Base-by-base conservation (phyloP, 192 early-diverging fungal species). In the Backusella tarrabulga region DNA sequence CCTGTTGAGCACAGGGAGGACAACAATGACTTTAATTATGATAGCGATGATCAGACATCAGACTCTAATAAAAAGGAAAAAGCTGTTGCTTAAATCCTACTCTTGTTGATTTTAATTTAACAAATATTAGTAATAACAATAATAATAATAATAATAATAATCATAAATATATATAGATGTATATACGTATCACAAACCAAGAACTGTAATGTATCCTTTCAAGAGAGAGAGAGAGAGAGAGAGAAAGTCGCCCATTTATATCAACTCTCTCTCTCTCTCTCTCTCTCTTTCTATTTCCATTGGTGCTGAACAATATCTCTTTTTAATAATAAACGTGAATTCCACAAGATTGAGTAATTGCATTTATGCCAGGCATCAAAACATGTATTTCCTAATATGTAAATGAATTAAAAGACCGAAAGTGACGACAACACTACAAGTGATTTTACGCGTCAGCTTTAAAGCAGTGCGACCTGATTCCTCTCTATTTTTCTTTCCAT, bases 381-480 rank as follows among this genome's bases (percentile, higher is more conserved):
- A 26, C 8, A 12, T 63, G 26, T 14, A 63, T 63, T 63, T 63
- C 56, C 56, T 26, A 15, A 29, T 63, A 9, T 2, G 56, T 63
- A 63, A 26, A 12, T 63, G 0, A 29, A 14, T 63, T 63, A 14
- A 63, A 63, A 63, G 9, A 29, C 23, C 56, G 56, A 63, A 63
- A 63, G 56, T 63, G 56, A 63, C 56, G 56, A 63, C 56, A 63
- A 63, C 56, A 63, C 9, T 63, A 23, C 3, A 26, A 21, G 8
- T 23, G 26, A 63, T 63, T 63, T 63, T 63, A 63, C 56, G 56
- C 56, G 56, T 63, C 56, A 63, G 56, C 56, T 63, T 63, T 12
- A 63, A 63, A 63, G 56, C 56, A 63, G 56, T 63, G 21, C 56
- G 56, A 63, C 56, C 56, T 63, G 56, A 63, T 63, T 63, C 56